A percentile compares a stretch with the other conserved stretches of the same genome.
These are phyloP conservation scores for Ceratocystis cubensis DNA, from an alignment of 2,329 filamentous ascomycete species.

Conservation along the genomic window DNA sequence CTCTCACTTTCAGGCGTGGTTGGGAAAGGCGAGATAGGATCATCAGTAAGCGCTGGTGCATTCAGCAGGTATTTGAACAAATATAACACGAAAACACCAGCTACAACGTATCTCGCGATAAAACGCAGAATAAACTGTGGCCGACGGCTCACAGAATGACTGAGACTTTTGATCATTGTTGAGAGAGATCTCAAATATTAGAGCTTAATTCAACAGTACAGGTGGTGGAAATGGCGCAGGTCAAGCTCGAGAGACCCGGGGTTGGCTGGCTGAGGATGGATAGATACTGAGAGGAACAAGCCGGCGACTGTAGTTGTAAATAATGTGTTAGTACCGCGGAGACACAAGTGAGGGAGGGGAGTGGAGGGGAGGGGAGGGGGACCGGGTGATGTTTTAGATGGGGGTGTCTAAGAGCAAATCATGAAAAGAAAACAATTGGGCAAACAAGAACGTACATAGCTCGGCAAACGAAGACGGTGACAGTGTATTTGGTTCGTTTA, in stretches of 20 bases:
- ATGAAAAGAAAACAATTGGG: neutral
- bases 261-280: neutral
- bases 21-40: neutral
- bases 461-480: neutral
- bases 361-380: neutral
- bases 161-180: slow-evolving; percentile 14
- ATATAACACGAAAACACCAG: slow-evolving; percentile 1
- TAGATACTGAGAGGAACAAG: too few relatives aligned
- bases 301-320: neutral
- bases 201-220: neutral
- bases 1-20: slow-evolving; percentile 16
- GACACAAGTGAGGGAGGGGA: neutral
- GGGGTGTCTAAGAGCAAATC: neutral
- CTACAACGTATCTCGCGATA: slow-evolving; percentile 11
- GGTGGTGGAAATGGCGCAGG: neutral
- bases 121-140: slow-evolving; percentile 18
- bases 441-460: neutral
- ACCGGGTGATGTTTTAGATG: neutral
- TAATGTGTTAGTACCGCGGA: neutral
- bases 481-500: neutral
- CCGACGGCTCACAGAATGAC: slow-evolving; percentile 13
- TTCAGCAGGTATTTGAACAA: slow-evolving; percentile 19
- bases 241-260: neutral
- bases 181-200: neutral
- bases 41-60: slow-evolving; percentile 10